Evolutionary conservation across 371 early-diverging fungal species (phyloP), one percentile per base, ranked within the genome.

Genomic region (Lichtheimia hyalospora): DNA sequence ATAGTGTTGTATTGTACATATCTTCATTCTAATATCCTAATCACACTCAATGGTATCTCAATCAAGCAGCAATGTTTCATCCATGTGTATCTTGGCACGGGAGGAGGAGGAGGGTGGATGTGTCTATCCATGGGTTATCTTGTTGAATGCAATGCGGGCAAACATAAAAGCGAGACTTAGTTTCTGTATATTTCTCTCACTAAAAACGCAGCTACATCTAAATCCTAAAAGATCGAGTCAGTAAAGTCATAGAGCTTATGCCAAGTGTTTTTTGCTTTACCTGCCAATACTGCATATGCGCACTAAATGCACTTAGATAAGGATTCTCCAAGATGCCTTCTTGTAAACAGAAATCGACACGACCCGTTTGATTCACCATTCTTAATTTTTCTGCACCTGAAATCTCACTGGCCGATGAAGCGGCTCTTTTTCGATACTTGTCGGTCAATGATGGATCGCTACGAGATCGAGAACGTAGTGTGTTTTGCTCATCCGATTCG

Each of bases 241-340:
- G 18, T 14, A 51, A 24, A 39, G 1, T 10, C 21, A 39, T 18
- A 21, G n/a, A 49, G 5, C 53, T 34, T 16, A 25, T 15, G 27
- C 3, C 15, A 16, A 7, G 2, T 18, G 12, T 39, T 24, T n/a
- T 52, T 57, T 60, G 61, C 70, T 52, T 57, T 60, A 64, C 70
- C 56, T 79, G 68, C 87, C 93, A 92, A 70, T 92, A 92, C 18
- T 77, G 78, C 80, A 89, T 83, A 73, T 91, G 91, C 6, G 80
- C 87, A 50, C 74, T 85, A 43, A 92, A 72, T 23, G 90, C 88
- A 21, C 83, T 84, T n/a, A 92, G 49, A 62, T 92, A 92, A 14
- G 91, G 84, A 55, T 86, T 89, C 69, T 91, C 92, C 25, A 92
- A 72, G 40, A 91, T 70, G 12, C 90, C 90, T 64, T 91, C 90